phyloP scores from a whole-genome alignment of 1,139 yeast genomes.

The Scheffersomyces insectosa region DNA sequence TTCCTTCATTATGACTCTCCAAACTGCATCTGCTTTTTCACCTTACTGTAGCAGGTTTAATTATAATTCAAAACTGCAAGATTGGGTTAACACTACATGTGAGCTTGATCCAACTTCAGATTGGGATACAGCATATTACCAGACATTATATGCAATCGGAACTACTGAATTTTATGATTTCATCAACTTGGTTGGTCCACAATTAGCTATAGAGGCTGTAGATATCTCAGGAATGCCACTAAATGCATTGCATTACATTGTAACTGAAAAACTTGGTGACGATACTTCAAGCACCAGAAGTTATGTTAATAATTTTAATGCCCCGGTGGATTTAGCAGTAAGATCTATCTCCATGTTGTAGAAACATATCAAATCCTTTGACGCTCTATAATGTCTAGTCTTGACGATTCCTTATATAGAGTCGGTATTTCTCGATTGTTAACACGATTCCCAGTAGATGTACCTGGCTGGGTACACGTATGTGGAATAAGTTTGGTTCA shows the following conservation, averaged over 20 bases:
- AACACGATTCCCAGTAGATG: neutral
- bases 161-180: neutral
- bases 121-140: neutral
- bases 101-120: neutral
- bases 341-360: neutral
- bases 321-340: neutral
- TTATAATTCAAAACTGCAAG: neutral
- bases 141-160: neutral
- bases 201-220: neutral
- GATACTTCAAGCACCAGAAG: neutral
- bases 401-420: neutral
- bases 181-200: neutral
- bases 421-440: neutral
- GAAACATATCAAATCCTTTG: neutral
- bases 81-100: neutral
- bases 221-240: neutral
- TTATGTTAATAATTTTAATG: neutral
- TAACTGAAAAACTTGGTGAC: neutral
- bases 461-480: neutral
- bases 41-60: neutral
- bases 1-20: neutral
- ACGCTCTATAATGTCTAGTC: neutral
- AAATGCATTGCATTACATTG: neutral
- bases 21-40: neutral
- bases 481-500: neutral